Evolutionary conservation across 352 stramenopile species (phyloP).

Genomic region (Elongisporangium undulatum): DNA sequence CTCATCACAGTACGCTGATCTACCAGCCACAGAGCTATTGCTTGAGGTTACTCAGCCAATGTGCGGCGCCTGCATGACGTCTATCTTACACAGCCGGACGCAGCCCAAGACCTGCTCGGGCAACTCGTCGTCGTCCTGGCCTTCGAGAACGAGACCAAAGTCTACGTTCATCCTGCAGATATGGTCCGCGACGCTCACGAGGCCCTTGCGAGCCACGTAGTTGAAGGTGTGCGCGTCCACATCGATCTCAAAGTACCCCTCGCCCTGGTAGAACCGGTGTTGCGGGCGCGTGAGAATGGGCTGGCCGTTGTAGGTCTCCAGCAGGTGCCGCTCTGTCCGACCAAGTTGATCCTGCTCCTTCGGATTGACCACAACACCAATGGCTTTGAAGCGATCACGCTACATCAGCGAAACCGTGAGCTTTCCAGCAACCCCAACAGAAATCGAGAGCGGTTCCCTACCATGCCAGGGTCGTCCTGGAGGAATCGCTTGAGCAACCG

Average conservation of each 20-base stretch:
- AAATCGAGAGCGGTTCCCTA: constrained; percentile 3
- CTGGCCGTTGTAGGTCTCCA: constrained; percentile 83
- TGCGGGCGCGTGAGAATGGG: constrained; percentile 77
- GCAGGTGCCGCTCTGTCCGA: constrained; percentile 63
- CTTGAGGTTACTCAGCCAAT: constrained; percentile 18
- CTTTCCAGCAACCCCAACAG: no score
- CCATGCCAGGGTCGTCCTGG: constrained; percentile 22
- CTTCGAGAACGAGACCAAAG: constrained; percentile 81
- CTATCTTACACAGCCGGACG: constrained; percentile 76
- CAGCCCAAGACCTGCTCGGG: constrained; percentile 72
- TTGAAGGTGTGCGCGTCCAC: constrained; percentile 84
- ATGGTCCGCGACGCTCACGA: constrained; percentile 67
- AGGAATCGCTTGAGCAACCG: constrained; percentile 15
- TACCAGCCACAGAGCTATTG: not conserved
- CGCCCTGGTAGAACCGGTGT: constrained; percentile 64
- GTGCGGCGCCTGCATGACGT: constrained; percentile 40
- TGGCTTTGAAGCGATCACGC: constrained; percentile 80
- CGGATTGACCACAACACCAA: constrained; percentile 76
- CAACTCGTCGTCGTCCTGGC: constrained; percentile 70
- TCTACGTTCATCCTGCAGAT: constrained; percentile 81
- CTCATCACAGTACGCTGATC: not conserved
- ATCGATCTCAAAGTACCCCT: constrained; percentile 81
- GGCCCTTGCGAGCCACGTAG: constrained; percentile 70
- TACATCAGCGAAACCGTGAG: constrained; percentile 9
- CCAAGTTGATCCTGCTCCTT: constrained; percentile 56